Base-by-base conservation (phyloP, 306 rosid species). In the Corylus americana region DNA sequence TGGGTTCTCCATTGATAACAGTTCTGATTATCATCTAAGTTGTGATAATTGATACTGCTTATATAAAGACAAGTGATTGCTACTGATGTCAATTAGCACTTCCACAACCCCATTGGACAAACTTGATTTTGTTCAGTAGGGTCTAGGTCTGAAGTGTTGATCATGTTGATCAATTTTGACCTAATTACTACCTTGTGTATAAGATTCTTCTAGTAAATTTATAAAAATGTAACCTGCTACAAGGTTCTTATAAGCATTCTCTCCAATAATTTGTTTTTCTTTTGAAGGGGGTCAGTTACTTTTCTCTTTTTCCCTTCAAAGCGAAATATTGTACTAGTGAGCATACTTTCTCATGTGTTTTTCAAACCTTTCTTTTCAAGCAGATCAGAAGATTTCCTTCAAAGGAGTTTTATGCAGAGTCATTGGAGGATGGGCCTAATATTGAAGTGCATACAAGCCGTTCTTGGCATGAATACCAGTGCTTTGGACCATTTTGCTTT, bases 371-470 rank as follows among this genome's bases (percentile, higher is more conserved):
- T 59, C 72, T 63, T 54, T 76, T 70, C 55, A 31, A 82, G 78
- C 92, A 92, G 97, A 94, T 94, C 71, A 86, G 97, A 86, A 88
- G 94, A 84, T 94, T 94, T 77, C 98, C 98, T 47, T 94, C 98
- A 31, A 81, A 70, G 73, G 97, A 94, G 88, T 92, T 94, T 86
- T 94, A 94, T 84, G 90, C 75, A 4, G 84, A 88, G 74, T 90
- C 97, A 31, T 84, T 94, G 87, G 88, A 85, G 87, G 98, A 94
- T 85, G 97, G 94, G 51, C 97, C 91, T 0, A 86, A 74, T 22
- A 77, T 92, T 37, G 61, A 70, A 86, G 74, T 22, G 59, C 87
- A 72, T 70, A 94, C 98, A 57, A 67, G 25, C 35, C 97, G 97
- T 35, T 79, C 77, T 8, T 94, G 98, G 98, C 98, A 94, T 80